These are phyloP conservation scores for Sphagnum contortum DNA, from an alignment of 225 moss, liverwort and hornwort genomes.

Conservation along the genomic window DNA sequence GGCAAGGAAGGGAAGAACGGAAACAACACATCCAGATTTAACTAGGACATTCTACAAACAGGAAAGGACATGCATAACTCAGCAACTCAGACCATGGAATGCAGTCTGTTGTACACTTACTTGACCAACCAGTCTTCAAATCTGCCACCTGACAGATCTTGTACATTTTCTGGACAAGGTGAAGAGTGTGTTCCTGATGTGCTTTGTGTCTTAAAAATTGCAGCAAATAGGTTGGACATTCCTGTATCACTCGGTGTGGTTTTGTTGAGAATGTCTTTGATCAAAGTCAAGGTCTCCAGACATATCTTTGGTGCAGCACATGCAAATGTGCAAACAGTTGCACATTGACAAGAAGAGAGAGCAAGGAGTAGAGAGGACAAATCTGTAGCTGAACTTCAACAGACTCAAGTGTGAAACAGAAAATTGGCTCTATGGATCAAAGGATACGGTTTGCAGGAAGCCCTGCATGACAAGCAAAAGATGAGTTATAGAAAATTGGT, in stretches of 20 bases:
- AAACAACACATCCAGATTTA: too few species aligned
- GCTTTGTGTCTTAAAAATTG: constrained; percentile 44
- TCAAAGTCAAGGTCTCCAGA: constrained; percentile 40
- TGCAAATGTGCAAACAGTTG: too few species aligned
- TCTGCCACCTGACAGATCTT: constrained; percentile 7
- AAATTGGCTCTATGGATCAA: background rate
- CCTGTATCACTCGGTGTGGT: constrained; percentile 33
- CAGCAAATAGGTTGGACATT: constrained; percentile 37
- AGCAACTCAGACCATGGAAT: too few species aligned
- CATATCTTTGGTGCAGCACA: too few species aligned
- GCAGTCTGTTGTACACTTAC: background rate
- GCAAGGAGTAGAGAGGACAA: too few species aligned
- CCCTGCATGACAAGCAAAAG: constrained; percentile 70
- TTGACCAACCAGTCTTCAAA: background rate
- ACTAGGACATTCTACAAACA: too few species aligned
- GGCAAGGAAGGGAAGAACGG: too few species aligned
- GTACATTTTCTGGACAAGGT: constrained; percentile 10
- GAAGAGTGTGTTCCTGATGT: constrained; percentile 13
- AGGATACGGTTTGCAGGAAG: constrained; percentile 94
- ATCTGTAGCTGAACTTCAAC: too few species aligned
- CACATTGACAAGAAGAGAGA: too few species aligned
- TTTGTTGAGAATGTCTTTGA: constrained; percentile 69
- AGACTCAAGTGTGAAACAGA: too few species aligned
- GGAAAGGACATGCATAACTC: too few species aligned
- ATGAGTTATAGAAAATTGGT: constrained; percentile 74